Base-by-base conservation (phyloP, 331 rosid genomes). In the Spiraea crenata region DNA sequence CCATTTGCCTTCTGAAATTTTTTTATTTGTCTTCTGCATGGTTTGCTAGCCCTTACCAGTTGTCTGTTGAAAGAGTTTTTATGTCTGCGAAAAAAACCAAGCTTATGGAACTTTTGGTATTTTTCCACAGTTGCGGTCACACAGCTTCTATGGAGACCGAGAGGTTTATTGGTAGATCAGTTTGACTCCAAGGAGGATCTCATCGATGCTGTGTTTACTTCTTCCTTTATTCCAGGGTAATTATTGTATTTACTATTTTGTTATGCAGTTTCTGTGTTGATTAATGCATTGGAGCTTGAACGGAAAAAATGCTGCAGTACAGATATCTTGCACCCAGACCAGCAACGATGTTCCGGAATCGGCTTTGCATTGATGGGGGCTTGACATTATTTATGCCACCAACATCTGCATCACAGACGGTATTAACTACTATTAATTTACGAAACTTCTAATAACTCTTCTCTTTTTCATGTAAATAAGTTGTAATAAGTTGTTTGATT, bases 191-290 rank as follows among this genome's bases (percentile, higher is more conserved):
- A 89, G 84, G 97, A 89, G 77, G 98, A 93, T 84, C 97, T 93
- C 82, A 90, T 93, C 69, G 85, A 89, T 79, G 98, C 98, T 64
- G 98, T 93, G 79, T 84, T 93, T 70, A 93, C 98, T 76, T 93
- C 99, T 57, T 93, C 97, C 81, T 93, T 90, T 78, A 89, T 93
- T 82, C 99, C 99, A 76, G 99, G 99, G 99, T 93, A 83, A 85
- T 68, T 85, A 71, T 72, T 82, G 49, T 63, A 50, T 48, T 44
- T 74, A 70, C 47, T 65, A 7, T 71, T 80, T 67, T 65, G 25
- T 66, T 47, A 47, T 70, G 51, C 67, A 65, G 49, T 47, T 25
- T 20, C 37, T 61, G 69, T 54, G 50, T 66, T 73, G 35, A 55
- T 70, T 56, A 71, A 38, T 19, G 8, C 44, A 70, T 25, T 70